phyloP scores from a whole-genome alignment of 1,139 yeast species.

The Debaryomyces subglobosus region DNA sequence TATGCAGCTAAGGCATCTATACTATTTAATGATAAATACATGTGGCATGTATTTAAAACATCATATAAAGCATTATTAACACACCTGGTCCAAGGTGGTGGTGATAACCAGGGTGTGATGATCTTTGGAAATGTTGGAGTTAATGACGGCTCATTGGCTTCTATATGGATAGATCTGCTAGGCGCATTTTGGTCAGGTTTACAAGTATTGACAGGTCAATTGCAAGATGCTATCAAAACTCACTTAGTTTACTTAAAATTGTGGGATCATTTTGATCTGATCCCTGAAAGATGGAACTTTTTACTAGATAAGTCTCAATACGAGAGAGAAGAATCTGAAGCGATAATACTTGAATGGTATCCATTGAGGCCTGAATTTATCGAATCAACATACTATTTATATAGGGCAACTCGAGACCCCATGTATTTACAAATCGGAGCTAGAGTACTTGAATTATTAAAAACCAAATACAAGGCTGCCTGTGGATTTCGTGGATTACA shows the following conservation, averaged over 20 bases:
- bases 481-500: conserved; percentile 88
- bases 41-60: conserved; percentile 61
- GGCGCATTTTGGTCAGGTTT: conserved; percentile 90
- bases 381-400: conserved; percentile 84
- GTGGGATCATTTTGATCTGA: conserved; percentile 78
- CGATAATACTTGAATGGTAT: conserved; percentile 79
- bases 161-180: conserved; percentile 82
- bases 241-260: conserved; percentile 73
- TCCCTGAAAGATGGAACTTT: conserved; percentile 87
- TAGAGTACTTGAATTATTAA: conserved; percentile 57
- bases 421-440: conserved; percentile 77
- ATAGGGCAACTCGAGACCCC: conserved; percentile 86
- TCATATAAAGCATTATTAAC: conserved; percentile 61
- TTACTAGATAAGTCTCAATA: conserved; percentile 9
- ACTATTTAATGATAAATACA: conserved; percentile 65
- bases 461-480: conserved; percentile 51
- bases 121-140: conserved; percentile 64
- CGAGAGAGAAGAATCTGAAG: conserved; percentile 19
- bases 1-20: conserved; percentile 80
- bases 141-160: conserved; percentile 50
- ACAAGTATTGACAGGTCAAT: conserved; percentile 76
- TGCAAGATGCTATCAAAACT: conserved; percentile 62
- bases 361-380: conserved; percentile 90
- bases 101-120: conserved; percentile 51
- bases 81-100: conserved; percentile 44